These are phyloP conservation scores for Lachnellula subtilissima DNA, from an alignment of 2,329 filamentous ascomycete species.

Conservation along the genomic window DNA sequence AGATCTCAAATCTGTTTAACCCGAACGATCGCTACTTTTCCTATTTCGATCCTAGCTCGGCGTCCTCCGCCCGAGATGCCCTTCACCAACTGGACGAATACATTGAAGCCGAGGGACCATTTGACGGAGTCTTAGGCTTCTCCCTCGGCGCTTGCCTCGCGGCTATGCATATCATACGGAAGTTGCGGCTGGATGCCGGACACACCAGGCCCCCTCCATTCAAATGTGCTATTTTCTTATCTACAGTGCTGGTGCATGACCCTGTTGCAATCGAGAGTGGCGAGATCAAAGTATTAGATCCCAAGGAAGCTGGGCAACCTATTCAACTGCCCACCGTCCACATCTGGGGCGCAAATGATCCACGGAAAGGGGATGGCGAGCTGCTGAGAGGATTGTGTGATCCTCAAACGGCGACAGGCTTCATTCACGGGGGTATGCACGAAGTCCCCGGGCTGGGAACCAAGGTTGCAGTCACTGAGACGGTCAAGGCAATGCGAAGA, in stretches of 20 bases:
- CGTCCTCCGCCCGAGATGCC: neutral
- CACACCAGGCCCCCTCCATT: neutral
- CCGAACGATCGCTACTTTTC: constrained; percentile 1
- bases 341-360: constrained; percentile 1
- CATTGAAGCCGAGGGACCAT: constrained; percentile 9
- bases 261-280: neutral
- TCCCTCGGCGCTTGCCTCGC: constrained; percentile 37
- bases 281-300: neutral
- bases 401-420: neutral
- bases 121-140: constrained; percentile 14
- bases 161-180: neutral
- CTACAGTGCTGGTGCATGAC: neutral
- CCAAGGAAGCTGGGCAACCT: neutral
- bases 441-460: neutral
- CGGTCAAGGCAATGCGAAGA: neutral
- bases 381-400: neutral
- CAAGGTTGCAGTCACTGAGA: neutral
- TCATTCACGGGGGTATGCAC: neutral
- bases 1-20: neutral
- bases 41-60: constrained; percentile 3
- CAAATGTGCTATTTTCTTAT: constrained; percentile 13
- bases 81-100: constrained; percentile 2
- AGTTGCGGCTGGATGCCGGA: neutral
- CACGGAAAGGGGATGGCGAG: neutral
- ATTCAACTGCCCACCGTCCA: constrained; percentile 5